Evolutionary conservation across 2,329 filamentous ascomycete species (phyloP).

Genomic region (Aspergillus hiratsukae): DNA sequence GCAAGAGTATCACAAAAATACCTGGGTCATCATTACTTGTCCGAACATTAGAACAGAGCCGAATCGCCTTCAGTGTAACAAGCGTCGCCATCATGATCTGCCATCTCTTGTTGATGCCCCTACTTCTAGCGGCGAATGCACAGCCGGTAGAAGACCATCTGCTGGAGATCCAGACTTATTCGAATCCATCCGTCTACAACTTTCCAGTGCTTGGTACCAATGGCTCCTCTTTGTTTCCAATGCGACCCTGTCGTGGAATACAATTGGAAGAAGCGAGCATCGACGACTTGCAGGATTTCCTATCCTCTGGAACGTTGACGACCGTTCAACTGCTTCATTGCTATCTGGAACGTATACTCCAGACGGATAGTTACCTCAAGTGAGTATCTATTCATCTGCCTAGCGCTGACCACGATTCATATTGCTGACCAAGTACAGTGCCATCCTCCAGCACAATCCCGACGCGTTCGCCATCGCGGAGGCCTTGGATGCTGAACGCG

Average conservation of each 20-base stretch:
- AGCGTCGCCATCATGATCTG: neutral
- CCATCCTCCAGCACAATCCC: slow-evolving; percentile 63
- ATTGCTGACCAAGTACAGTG: slow-evolving; percentile 14
- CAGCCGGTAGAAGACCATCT: neutral
- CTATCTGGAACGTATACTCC: slow-evolving; percentile 57
- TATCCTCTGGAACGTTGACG: slow-evolving; percentile 53
- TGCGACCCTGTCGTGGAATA: slow-evolving; percentile 58
- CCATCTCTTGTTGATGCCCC: neutral
- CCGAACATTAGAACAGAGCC: neutral
- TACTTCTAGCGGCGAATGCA: neutral
- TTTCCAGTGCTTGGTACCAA: slow-evolving; percentile 35
- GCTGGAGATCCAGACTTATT: neutral
- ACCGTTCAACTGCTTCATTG: slow-evolving; percentile 57
- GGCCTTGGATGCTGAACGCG: slow-evolving; percentile 57
- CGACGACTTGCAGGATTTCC: slow-evolving; percentile 59
- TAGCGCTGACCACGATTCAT: neutral
- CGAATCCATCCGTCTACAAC: slow-evolving; percentile 20
- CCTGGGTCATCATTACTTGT: no score
- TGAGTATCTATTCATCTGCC: slow-evolving; percentile 23
- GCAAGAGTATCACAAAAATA: no score
- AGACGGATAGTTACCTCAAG: slow-evolving; percentile 63
- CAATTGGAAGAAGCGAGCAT: slow-evolving; percentile 66
- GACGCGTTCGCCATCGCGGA: slow-evolving; percentile 61
- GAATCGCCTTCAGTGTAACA: neutral
- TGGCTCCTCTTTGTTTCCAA: slow-evolving; percentile 51